Percentiles rank a stretch among this genome's conserved stretches.
Conservation (phyloP, 768 basidiomycete species). For the Mycena vulgaris region DNA sequence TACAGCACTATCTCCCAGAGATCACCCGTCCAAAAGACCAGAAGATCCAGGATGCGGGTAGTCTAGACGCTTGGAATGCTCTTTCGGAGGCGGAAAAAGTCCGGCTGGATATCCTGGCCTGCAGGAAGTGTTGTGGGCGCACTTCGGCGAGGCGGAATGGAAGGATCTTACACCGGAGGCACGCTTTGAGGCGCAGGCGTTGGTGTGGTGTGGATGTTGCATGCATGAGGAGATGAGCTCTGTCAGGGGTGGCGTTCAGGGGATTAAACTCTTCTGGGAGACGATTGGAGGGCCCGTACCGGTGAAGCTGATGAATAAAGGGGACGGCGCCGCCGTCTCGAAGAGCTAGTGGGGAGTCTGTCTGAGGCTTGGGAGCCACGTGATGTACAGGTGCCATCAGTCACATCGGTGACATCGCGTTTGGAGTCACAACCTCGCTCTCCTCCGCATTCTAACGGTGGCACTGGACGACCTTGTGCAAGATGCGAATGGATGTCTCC, state of each 20-base stretch:
- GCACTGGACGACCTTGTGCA: too few relatives aligned
- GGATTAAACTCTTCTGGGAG: constrained; percentile 42
- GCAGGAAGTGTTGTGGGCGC: too few relatives aligned
- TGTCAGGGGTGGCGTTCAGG: constrained; percentile 40
- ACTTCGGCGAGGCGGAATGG: constrained; percentile 39
- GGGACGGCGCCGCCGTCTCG: constrained; percentile 43
- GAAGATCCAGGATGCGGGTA: constrained; percentile 25
- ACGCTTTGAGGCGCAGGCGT: constrained; percentile 27
- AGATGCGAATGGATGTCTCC: too few relatives aligned
- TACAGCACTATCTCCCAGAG: constrained; percentile 18
- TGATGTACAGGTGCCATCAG: too few relatives aligned
- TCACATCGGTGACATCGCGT: too few relatives aligned
- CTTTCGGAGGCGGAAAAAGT: constrained; percentile 18
- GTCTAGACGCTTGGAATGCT: constrained; percentile 31
- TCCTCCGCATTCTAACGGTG: too few relatives aligned
- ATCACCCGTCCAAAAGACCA: constrained; percentile 1
- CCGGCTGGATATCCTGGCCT: constrained; percentile 10
- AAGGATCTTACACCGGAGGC: constrained; percentile 30
- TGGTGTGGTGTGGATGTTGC: constrained; percentile 40
- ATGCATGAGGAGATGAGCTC: constrained; percentile 48
- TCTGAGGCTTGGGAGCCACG: too few relatives aligned
- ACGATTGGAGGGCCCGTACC: constrained; percentile 31
- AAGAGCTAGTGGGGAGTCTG: too few relatives aligned
- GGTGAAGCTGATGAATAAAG: constrained; percentile 40
- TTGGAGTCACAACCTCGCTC: too few relatives aligned